These are phyloP conservation scores for Sclerotinia nivalis DNA, from an alignment of 2,329 filamentous ascomycete species.

Conservation along the genomic window DNA sequence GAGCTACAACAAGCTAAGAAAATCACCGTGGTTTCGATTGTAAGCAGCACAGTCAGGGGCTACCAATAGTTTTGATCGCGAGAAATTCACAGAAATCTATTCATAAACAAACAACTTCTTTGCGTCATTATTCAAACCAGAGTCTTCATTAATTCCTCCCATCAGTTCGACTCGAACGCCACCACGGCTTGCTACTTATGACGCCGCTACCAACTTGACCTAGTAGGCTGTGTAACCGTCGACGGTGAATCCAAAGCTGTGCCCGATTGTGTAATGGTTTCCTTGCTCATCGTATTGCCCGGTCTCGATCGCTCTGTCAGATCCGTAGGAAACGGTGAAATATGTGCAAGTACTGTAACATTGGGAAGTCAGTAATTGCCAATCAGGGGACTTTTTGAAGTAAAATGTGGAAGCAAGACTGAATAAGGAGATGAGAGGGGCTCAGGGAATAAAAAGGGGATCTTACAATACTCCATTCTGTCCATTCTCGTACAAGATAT, in stretches of 20 bases:
- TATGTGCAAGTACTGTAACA: constrained; percentile 41
- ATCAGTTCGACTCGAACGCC: not conserved
- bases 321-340: constrained; percentile 42
- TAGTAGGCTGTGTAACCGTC: not conserved
- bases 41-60: not conserved
- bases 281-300: constrained; percentile 31
- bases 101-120: not conserved
- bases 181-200: not conserved
- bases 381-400: not conserved
- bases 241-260: constrained; percentile 29
- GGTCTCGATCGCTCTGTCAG: constrained; percentile 25
- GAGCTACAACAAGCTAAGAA: not conserved
- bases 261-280: constrained; percentile 31
- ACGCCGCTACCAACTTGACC: not conserved
- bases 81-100: not conserved
- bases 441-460: not conserved
- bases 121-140: not conserved
- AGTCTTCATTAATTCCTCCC: not conserved
- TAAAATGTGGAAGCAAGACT: not conserved
- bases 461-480: constrained; percentile 39
- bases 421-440: not conserved
- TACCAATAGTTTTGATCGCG: not conserved
- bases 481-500: constrained; percentile 44
- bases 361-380: not conserved
- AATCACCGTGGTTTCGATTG: too few species aligned